A percentile compares a stretch with the other conserved stretches of the same genome.
phyloP scores from a whole-genome alignment of 176 grass and related monocot species.

The Rhynchospora pubera region DNA sequence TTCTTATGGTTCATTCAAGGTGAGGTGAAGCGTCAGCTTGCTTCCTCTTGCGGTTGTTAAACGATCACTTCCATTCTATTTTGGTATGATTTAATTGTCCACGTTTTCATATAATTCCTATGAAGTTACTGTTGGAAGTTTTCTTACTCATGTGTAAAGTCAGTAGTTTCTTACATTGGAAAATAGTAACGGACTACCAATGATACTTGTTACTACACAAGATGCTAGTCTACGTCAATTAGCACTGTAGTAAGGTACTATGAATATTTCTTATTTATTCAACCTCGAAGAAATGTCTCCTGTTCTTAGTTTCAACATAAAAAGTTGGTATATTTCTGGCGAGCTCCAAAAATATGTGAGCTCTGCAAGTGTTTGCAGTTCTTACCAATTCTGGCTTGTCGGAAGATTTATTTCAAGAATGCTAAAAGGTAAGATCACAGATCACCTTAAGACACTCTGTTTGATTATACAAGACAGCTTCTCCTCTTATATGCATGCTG shows the following conservation, averaged over 20 bases:
- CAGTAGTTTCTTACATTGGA: constrained; percentile 21
- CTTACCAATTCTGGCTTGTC: constrained; percentile 17
- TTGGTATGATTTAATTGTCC: constrained; percentile 55
- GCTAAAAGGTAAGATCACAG: constrained; percentile 41
- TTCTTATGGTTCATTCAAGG: constrained; percentile 17
- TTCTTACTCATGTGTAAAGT: not conserved
- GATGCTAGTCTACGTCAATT: not conserved
- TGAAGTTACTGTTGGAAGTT: constrained; percentile 21
- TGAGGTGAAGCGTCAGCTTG: constrained; percentile 35
- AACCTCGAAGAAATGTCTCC: not conserved
- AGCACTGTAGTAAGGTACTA: constrained; percentile 7
- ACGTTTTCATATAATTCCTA: constrained; percentile 32
- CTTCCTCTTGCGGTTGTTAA: constrained; percentile 42
- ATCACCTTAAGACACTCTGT: constrained; percentile 17
- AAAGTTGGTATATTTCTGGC: constrained; percentile 7
- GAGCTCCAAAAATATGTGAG: constrained; percentile 22
- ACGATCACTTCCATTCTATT: constrained; percentile 44
- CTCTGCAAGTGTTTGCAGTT: constrained; percentile 19
- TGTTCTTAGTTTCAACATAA: not conserved
- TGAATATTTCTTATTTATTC: not conserved
- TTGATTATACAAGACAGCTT: constrained; percentile 24
- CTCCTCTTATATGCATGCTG: constrained; percentile 8
- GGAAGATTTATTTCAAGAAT: constrained; percentile 29
- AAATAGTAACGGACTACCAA: not conserved
- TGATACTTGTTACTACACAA: not conserved